Percentiles rank a stretch among this genome's conserved stretches.
Conservation (phyloP, 2,329 filamentous ascomycete genomes). For the Fusarium sp. region DNA sequence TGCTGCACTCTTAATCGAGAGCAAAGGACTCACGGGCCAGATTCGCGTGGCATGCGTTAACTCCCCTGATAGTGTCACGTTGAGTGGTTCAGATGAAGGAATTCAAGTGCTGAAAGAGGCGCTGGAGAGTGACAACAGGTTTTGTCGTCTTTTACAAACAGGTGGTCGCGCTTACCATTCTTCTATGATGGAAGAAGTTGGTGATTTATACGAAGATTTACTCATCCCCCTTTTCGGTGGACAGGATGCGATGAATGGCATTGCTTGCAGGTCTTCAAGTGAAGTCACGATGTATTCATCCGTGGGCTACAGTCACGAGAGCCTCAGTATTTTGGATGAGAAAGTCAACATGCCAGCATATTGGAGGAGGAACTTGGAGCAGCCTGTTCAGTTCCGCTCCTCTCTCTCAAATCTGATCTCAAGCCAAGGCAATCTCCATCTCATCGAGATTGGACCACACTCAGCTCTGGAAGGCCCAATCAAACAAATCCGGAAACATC, state of each 20-base stretch:
- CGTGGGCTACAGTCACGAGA: not conserved
- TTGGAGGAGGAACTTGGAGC: not conserved
- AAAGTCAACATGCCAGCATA: not conserved
- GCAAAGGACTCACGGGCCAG: not conserved
- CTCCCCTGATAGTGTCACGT: not conserved
- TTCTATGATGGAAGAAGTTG: not conserved
- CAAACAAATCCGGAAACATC: not conserved
- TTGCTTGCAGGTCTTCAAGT: accelerated
- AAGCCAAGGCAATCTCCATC: not conserved
- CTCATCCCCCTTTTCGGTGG: accelerated
- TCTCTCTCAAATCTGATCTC: not conserved
- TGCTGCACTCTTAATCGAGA: not conserved
- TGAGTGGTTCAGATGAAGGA: not conserved
- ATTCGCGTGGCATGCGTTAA: not conserved
- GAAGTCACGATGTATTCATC: not conserved
- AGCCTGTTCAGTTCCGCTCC: not conserved
- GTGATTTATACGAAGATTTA: not conserved
- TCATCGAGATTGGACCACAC: not conserved
- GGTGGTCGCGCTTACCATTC: not conserved
- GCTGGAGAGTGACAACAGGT: not conserved
- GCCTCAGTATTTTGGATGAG: accelerated
- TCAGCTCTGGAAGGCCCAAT: not conserved
- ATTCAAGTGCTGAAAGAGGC: not conserved
- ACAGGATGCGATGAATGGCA: not conserved
- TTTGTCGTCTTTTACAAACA: not conserved